These are phyloP conservation scores for Leptomonas seymouri DNA, from an alignment of 208 protist species.

Conservation along the genomic window DNA sequence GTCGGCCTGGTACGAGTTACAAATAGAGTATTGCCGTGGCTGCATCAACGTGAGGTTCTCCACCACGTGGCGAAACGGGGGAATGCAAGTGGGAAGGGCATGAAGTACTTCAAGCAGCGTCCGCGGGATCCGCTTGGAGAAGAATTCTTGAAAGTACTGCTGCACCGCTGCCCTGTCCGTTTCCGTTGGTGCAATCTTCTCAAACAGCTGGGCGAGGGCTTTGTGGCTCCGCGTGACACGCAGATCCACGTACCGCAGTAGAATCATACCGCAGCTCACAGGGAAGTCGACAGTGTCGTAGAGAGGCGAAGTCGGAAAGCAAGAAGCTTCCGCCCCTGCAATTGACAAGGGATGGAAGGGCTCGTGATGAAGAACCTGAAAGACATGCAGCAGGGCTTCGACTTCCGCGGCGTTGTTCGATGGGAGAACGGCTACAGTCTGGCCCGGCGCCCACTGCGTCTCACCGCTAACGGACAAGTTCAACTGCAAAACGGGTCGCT, in stretches of 20 bases:
- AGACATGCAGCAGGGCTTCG: slow-evolving; percentile 38
- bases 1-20: slow-evolving; percentile 56
- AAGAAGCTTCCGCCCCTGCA: slow-evolving; percentile 20
- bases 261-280: slow-evolving; percentile 39
- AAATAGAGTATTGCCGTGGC: slow-evolving; percentile 93
- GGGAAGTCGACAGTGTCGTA: slow-evolving; percentile 57
- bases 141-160: slow-evolving; percentile 8
- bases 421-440: slow-evolving; percentile 58
- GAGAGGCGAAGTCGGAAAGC: slow-evolving; percentile 45
- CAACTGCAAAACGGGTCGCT: slow-evolving; percentile 39
- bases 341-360: slow-evolving; percentile 44
- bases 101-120: slow-evolving; percentile 44
- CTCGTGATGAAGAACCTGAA: slow-evolving; percentile 32
- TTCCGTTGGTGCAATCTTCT: slow-evolving; percentile 4
- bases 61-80: slow-evolving; percentile 59
- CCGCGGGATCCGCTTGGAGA: neutral
- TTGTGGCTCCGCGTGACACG: slow-evolving; percentile 35
- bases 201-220: slow-evolving; percentile 33
- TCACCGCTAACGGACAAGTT: slow-evolving; percentile 31
- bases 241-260: slow-evolving; percentile 54
- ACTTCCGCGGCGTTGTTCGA: slow-evolving; percentile 45
- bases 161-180: slow-evolving; percentile 24
- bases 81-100: slow-evolving; percentile 12
- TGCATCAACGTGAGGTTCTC: slow-evolving; percentile 73
- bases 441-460: slow-evolving; percentile 57